Evolutionary conservation across 164 flowering plant species (phyloP), one percentile per base, ranked within the genome.

Genomic region (Liquidambar formosana): DNA sequence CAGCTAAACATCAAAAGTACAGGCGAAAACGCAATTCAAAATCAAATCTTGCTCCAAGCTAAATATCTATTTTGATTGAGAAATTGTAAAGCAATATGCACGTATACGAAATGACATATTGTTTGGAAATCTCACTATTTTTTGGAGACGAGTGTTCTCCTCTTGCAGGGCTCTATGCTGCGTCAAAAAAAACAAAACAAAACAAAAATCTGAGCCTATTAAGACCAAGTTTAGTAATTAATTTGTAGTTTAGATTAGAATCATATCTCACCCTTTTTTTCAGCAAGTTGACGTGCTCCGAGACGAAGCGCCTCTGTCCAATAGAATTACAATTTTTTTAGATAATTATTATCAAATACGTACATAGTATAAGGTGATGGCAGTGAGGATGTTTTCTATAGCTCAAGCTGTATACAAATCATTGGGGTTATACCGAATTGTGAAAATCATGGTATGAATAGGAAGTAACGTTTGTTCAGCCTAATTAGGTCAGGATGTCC

Each of bases 131-230:
- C 80, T 75, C 60, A 85, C 88, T 68, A 14, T 79, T 57, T 77
- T 79, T 44, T 81, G 77, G 10, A 85, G 84, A 28, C 33, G 70
- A n/a, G 48, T 43, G 71, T 80, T 82, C 72, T 85, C 86, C 60
- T 80, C 79, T 72, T 79, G 83, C 61, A 82, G 71, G 14, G 62
- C 73, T 58, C 67, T 72, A 14, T 82, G 79, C 88, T 85, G 78
- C 70, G 68, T 57, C n/a, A 18, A 15, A 64, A 13, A 8, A 5
- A 57, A 12, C 10, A 47, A 44, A 57, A 58, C 9, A 47, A 8
- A 12, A 18, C 41, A 33, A 33, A 33, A n/a, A 33, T 33, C 6
- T 33, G 2, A 33, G 41, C 41, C 6, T 33, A 33, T 33, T 33
- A 33, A 33, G 41, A 33, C 41, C 41, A 33, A 2, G 41, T 2